Conservation (phyloP, 441 rosid genomes). For the Mallotus japonicus region DNA sequence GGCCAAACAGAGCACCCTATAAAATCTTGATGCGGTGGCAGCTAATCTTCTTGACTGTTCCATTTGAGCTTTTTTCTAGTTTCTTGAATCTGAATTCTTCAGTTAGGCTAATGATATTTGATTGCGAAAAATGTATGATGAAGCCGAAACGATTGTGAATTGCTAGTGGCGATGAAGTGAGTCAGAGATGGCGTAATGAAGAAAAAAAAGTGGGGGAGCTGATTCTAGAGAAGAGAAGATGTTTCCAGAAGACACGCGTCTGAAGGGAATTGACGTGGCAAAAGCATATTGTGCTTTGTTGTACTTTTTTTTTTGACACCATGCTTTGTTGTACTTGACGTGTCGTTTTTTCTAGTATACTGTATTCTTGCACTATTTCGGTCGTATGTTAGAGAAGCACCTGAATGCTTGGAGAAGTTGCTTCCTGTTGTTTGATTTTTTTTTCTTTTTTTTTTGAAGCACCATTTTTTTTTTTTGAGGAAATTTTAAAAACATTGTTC, state of each 20-base stretch:
- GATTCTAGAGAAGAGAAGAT: slow-evolving; percentile 19
- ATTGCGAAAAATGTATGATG: not conserved
- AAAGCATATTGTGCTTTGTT: not conserved
- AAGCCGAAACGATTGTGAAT: not conserved
- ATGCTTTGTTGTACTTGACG: too few species aligned
- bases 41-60: slow-evolving; percentile 50
- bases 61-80: slow-evolving; percentile 12
- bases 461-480: too few species aligned
- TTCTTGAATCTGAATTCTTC: not conserved
- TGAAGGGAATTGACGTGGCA: slow-evolving; percentile 19
- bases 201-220: not conserved
- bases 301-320: too few species aligned
- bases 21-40: slow-evolving; percentile 28
- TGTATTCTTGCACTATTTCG: not conserved
- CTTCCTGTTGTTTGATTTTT: too few species aligned
- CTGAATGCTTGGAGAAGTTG: slow-evolving; percentile 24
- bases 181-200: not conserved
- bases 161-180: not conserved
- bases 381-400: not conserved
- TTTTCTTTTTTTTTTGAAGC: too few species aligned
- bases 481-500: too few species aligned
- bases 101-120: not conserved
- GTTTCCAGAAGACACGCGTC: slow-evolving; percentile 30
- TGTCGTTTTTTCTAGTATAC: slow-evolving; percentile 1
- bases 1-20: slow-evolving; percentile 13